Base-by-base conservation (phyloP, 2,329 filamentous ascomycete genomes). In the Aureobasidium sp. region DNA sequence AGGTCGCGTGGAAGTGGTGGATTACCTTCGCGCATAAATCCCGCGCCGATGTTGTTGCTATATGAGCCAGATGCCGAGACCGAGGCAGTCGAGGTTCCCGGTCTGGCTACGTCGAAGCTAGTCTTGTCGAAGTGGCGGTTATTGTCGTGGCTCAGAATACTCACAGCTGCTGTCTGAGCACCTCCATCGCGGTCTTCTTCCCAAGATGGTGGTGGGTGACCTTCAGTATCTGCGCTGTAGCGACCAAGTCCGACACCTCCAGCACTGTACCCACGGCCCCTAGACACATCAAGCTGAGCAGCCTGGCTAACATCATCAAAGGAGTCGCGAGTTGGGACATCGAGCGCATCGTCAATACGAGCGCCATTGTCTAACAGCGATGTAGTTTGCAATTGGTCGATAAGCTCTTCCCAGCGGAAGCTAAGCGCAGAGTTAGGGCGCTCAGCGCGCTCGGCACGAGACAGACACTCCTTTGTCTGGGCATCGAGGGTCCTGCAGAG, bases 371-470 rank as follows among this genome's bases (percentile, higher is more conserved):
- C 39, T 69, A 67, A 32, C 62, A 53, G 62, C 9, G 66, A 66
- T 37, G 65, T 66, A 42, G 65, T 69, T 34, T 72, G 68, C 34
- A 74, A 67, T 41, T 80, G 72, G 64, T 81, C 79, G 20, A 81
- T 78, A 13, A 82, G 71, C 62, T 82, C 80, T 65, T 82, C 80
- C 79, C 79, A 82, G 34, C 78, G 76, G 58, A 80, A 75, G 55
- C 76, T 79, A 9, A 79, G 69, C 7, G 73, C 75, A 32, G 78
- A 80, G 32, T 74, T 75, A 1, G 80, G 80, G 6, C 79, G 74
- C 68, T 82, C 80, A 1, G 80, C 80, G 26, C 79, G 75, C 67
- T 82, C 80, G 1, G 80, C 80, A 23, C 79, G 75, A 60, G 77
- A 77, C 12, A 83, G 69, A 64, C 80, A 82, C 57, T 80, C 78